These are phyloP conservation scores for Escallonia herrerae DNA, from an alignment of 129 eudicot species.

Conservation along the genomic window DNA sequence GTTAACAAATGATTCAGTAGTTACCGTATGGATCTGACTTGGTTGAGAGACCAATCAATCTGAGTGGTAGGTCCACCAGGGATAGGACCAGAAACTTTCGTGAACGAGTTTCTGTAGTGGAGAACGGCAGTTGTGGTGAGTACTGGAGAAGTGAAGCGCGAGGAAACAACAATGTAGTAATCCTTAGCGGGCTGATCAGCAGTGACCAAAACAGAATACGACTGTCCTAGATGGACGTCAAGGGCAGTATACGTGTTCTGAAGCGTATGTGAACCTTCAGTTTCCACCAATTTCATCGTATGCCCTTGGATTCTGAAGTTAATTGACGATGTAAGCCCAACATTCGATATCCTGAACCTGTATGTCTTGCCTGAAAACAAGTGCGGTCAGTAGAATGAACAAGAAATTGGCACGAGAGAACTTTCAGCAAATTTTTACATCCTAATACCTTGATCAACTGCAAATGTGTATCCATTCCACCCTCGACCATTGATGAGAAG, in stretches of 20 bases:
- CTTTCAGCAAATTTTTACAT: neutral
- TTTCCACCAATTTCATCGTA: slow-evolving; percentile 76
- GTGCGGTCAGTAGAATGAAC: neutral
- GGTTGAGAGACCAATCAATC: slow-evolving; percentile 60
- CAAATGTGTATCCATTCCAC: slow-evolving; percentile 84
- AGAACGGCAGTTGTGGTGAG: slow-evolving; percentile 80
- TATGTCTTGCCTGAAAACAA: slow-evolving; percentile 65
- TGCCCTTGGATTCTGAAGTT: slow-evolving; percentile 98
- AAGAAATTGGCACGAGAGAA: neutral
- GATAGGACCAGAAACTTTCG: slow-evolving; percentile 59
- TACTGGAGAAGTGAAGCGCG: slow-evolving; percentile 70
- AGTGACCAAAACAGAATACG: slow-evolving; percentile 78
- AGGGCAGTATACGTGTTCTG: slow-evolving; percentile 69
- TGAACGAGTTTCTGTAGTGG: slow-evolving; percentile 73
- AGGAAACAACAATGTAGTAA: slow-evolving; percentile 79
- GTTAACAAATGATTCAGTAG: neutral
- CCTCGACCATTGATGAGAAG: slow-evolving; percentile 92
- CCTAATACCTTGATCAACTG: slow-evolving; percentile 62
- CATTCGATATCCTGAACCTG: slow-evolving; percentile 95
- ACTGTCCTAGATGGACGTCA: slow-evolving; percentile 89
- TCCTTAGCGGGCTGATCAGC: slow-evolving; percentile 73
- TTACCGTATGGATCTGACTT: slow-evolving; percentile 81
- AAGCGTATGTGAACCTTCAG: slow-evolving; percentile 89
- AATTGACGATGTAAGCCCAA: slow-evolving; percentile 72
- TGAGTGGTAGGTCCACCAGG: slow-evolving; percentile 89